phyloP scores from a whole-genome alignment of 31 red algal species.

The Bonnemaisonia californica region DNA sequence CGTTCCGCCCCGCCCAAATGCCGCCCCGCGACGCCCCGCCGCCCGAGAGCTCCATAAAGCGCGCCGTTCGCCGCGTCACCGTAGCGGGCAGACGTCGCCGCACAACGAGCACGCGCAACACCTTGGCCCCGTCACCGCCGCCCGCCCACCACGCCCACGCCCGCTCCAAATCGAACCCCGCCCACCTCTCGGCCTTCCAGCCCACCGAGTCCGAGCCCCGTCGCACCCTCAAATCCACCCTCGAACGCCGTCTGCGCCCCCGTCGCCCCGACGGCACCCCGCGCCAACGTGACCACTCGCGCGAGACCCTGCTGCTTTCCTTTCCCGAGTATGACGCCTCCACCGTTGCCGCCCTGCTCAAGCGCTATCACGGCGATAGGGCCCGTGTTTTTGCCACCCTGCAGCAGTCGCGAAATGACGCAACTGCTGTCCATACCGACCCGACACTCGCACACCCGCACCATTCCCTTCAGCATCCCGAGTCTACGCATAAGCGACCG shows the following conservation, averaged over 20 bases:
- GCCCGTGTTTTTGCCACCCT: not conserved
- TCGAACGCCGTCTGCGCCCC: not conserved
- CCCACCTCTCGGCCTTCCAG: not conserved
- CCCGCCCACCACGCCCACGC: not conserved
- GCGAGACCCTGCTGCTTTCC: slow-evolving; percentile 9
- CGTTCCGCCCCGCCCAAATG: too few species aligned
- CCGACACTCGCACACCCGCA: too few species aligned
- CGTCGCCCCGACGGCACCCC: not conserved
- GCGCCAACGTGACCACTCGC: not conserved
- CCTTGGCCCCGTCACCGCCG: not conserved
- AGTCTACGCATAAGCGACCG: too few species aligned
- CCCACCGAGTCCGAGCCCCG: not conserved
- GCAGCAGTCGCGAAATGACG: not conserved
- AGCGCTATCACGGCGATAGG: slow-evolving; percentile 12
- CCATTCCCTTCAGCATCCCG: too few species aligned
- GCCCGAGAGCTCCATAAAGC: not conserved
- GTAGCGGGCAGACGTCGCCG: not conserved
- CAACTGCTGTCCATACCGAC: too few species aligned
- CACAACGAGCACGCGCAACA: not conserved
- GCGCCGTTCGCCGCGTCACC: not conserved
- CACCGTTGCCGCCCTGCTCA: slow-evolving; percentile 8
- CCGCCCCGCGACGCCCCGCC: too few species aligned
- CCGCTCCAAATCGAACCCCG: not conserved
- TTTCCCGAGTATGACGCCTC: slow-evolving; percentile 19
- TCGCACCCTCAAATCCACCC: not conserved